Percentiles rank a stretch among this genome's conserved stretches.
phyloP scores from a whole-genome alignment of 1,284 basidiomycete species.

The Grifola frondosa region DNA sequence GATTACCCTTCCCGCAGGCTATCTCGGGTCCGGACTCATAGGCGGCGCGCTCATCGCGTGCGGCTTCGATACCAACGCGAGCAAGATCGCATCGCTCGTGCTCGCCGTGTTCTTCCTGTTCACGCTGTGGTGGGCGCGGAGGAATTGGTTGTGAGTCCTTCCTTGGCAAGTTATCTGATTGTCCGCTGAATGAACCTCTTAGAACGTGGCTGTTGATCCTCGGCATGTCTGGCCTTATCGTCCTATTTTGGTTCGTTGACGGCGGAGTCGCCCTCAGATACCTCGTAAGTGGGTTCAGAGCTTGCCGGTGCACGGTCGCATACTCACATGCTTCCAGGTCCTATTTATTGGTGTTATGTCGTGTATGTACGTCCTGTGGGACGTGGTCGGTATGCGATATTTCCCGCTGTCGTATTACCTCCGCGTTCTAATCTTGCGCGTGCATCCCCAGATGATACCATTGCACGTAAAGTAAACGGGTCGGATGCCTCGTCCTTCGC shows the following conservation, averaged over 20 bases:
- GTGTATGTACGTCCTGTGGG: constrained; percentile 85
- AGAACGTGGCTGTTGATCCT: constrained; percentile 76
- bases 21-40: constrained; percentile 89
- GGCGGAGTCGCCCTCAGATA: constrained; percentile 72
- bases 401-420: neutral
- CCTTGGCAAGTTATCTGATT: neutral
- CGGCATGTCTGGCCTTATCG: constrained; percentile 72
- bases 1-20: constrained; percentile 87
- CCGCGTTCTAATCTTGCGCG: constrained; percentile 10
- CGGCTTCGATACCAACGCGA: constrained; percentile 92
- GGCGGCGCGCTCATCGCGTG: constrained; percentile 89
- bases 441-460: constrained; percentile 77
- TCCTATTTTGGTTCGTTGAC: constrained; percentile 84
- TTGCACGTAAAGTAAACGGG: constrained; percentile 86
- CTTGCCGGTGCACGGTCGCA: too few relatives aligned
- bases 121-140: constrained; percentile 89
- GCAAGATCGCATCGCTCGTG: constrained; percentile 84
- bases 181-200: neutral
- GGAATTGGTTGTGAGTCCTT: constrained; percentile 68
- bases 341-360: constrained; percentile 97
- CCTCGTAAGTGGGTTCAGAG: constrained; percentile 62
- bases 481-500: constrained; percentile 93
- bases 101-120: constrained; percentile 88
- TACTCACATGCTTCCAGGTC: constrained; percentile 48
- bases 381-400: constrained; percentile 67